These are phyloP conservation scores for Barnettozyma vustinii DNA, from an alignment of 805 yeast genomes.

Conservation along the genomic window DNA sequence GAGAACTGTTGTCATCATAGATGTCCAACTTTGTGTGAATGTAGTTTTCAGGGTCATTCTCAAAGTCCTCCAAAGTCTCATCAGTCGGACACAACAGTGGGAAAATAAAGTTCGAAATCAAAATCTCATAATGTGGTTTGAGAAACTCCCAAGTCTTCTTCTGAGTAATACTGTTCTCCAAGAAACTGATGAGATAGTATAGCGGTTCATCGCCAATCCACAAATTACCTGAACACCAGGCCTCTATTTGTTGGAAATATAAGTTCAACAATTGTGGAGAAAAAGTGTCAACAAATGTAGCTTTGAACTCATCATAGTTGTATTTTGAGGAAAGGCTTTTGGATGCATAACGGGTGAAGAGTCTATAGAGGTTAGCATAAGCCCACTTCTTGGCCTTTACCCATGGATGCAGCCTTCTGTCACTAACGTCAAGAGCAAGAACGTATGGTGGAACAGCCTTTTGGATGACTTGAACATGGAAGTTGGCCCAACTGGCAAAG, in stretches of 20 bases:
- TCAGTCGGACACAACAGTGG: constrained; percentile 71
- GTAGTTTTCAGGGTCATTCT: constrained; percentile 85
- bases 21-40: constrained; percentile 67
- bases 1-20: constrained; percentile 55
- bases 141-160: constrained; percentile 63
- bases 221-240: constrained; percentile 58
- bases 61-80: constrained; percentile 66
- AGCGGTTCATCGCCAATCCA: constrained; percentile 71
- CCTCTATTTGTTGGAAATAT: constrained; percentile 59
- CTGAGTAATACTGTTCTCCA: constrained; percentile 54
- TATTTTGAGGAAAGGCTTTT: constrained; percentile 39
- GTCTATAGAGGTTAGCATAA: constrained; percentile 65
- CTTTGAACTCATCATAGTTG: constrained; percentile 56
- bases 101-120: constrained; percentile 67
- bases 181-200: constrained; percentile 57
- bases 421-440: constrained; percentile 44
- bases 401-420: constrained; percentile 52
- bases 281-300: constrained; percentile 48
- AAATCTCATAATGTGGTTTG: constrained; percentile 56
- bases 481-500: constrained; percentile 64
- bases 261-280: constrained; percentile 69
- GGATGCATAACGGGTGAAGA: constrained; percentile 69
- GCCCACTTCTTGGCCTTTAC: constrained; percentile 87
- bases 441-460: constrained; percentile 53
- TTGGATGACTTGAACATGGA: constrained; percentile 65